phyloP scores from a whole-genome alignment of 179 eudicot genomes.

The Spergularia azorica region DNA sequence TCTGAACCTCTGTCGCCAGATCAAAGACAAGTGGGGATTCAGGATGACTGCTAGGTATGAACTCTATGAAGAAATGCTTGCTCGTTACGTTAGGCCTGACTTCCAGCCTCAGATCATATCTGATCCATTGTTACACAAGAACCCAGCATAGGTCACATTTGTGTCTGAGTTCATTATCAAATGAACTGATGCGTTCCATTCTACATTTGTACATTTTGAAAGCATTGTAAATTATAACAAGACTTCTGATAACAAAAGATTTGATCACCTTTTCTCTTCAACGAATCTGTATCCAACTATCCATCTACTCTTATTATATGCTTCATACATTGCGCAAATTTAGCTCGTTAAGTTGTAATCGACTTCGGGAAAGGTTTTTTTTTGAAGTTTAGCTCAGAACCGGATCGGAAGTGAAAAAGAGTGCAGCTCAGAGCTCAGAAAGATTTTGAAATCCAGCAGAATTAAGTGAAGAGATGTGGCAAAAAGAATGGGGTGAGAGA shows the following conservation, averaged over 20 bases:
- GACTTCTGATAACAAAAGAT: too few species aligned
- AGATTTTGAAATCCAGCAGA: not conserved
- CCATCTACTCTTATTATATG: too few species aligned
- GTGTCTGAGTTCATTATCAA: not conserved
- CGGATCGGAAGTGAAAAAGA: too few species aligned
- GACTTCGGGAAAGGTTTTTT: too few species aligned
- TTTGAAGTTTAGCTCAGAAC: too few species aligned
- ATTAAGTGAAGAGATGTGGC: not conserved
- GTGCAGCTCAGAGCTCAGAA: too few species aligned
- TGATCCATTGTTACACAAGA: conserved; percentile 79
- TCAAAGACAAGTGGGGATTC: conserved; percentile 96
- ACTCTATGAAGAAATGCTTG: conserved; percentile 69
- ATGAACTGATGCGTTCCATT: not conserved
- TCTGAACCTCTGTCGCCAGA: conserved; percentile 91
- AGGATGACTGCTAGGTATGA: conserved; percentile 95
- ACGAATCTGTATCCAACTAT: not conserved
- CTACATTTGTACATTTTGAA: conserved; percentile 19
- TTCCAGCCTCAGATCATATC: conserved; percentile 85
- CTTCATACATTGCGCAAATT: too few species aligned
- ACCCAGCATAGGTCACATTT: conserved; percentile 15
- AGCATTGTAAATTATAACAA: not conserved
- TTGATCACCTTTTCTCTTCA: too few species aligned
- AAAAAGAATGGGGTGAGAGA: conserved; percentile 36
- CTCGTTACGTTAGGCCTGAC: conserved; percentile 62
- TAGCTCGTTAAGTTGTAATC: too few species aligned